Base-by-base conservation (phyloP, 176 grass and related monocot species). In the Neostapfia colusana region DNA sequence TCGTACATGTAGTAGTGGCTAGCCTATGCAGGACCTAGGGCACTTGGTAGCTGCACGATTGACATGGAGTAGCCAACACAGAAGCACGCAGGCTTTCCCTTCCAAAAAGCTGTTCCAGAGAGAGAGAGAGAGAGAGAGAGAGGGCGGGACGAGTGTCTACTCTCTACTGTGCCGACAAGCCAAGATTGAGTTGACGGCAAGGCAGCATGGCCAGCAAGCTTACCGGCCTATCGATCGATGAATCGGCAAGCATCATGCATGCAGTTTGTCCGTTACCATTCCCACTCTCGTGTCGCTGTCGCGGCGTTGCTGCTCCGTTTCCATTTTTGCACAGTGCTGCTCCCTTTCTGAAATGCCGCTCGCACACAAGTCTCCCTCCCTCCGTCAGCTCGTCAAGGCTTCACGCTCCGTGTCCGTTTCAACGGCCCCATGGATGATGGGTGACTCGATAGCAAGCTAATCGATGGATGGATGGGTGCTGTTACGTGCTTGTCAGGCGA, bases 61-160 rank as follows among this genome's bases (percentile, higher is more conserved):
- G 89, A 92, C 82, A 66, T 92, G 85, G 82, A 55, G 83, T 84
- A 80, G 90, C 67, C 76, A 85, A 85, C 73, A 82, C 71, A 65
- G 57, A 59, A 67, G 0, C 8, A 67, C 64, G 26, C 84, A 74
- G 62, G 27, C 69, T 83, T 34, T 76, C 48, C 7, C 63, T 46
- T 75, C 43, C 23, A 36, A 79, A 87, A 70, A 23, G 63, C 74
- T 3, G 2, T 31, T 31, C 31, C 43, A 45, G 43, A 45, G 43
- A 45, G 43, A 45, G 11, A 13, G 43, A 1, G 10, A 73, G 40
- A 58, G 43, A 75, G 48, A 73, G 43, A 76, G 37, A 68, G 72
- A 68, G 26, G 62, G 17, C 17, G 20, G 21, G 40, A 58, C 17
- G 5, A 31, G 31, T 31, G 31, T 31, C 2, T 31, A n/a, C n/a